These are phyloP conservation scores for Colletotrichum plurivorum DNA, from an alignment of 2,329 filamentous ascomycete genomes.

Conservation along the genomic window DNA sequence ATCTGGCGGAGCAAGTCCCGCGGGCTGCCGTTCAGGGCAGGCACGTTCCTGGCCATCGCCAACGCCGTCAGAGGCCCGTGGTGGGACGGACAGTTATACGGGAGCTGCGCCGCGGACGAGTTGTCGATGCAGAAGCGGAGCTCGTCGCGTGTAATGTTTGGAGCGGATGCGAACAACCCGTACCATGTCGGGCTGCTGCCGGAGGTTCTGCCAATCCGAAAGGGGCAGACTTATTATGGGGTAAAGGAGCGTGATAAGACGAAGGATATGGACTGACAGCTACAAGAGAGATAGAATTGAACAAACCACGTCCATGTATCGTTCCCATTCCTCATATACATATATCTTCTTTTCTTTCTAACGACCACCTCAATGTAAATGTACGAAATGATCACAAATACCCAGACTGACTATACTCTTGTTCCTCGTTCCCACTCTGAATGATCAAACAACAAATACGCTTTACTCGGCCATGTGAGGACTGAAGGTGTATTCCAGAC, in stretches of 20 bases:
- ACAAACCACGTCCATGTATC: no score
- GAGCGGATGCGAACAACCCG: constrained; percentile 3
- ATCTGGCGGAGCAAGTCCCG: constrained; percentile 28
- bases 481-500: no score
- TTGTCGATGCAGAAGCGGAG: constrained; percentile 16
- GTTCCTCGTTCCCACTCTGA: no score
- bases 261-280: no score
- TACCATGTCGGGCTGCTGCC: constrained; percentile 12
- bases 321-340: no score
- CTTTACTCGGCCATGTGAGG: no score
- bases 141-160: constrained; percentile 15
- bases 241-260: background rate
- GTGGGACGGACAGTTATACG: constrained; percentile 23
- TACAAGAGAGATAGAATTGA: background rate
- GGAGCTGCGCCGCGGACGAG: constrained; percentile 26
- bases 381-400: no score
- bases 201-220: constrained; percentile 17
- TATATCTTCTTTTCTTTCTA: no score
- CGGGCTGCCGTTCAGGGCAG: constrained; percentile 16
- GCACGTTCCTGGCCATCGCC: constrained; percentile 24
- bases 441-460: no score
- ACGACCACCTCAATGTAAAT: no score
- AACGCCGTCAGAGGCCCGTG: constrained; percentile 24
- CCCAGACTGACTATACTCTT: no score
- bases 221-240: constrained; percentile 1